Percentiles rank a stretch among this genome's conserved stretches.
These are phyloP conservation scores for Ogataea naganishii DNA, from an alignment of 805 yeast genomes.

Conservation along the genomic window DNA sequence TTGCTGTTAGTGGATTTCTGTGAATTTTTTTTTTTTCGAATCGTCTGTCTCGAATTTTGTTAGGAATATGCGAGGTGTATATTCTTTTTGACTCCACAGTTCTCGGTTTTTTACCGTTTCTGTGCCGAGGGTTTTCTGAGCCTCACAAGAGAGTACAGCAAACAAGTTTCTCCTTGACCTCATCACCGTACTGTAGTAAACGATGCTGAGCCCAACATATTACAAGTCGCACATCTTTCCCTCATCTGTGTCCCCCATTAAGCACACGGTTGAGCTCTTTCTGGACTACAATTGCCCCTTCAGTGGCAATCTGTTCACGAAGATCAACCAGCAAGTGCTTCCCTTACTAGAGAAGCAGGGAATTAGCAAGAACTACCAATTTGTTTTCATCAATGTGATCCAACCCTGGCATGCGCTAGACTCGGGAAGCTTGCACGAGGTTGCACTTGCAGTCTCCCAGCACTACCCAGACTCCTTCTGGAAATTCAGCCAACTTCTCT, in stretches of 20 bases:
- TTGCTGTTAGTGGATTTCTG: no score
- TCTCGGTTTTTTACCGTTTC: no score
- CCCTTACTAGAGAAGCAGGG: slow-evolving; percentile 37
- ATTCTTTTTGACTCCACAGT: no score
- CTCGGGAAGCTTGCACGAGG: slow-evolving; percentile 61
- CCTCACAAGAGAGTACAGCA: no score
- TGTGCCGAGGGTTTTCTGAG: no score
- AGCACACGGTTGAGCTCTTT: slow-evolving; percentile 48
- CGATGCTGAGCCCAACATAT: no score
- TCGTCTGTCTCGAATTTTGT: no score
- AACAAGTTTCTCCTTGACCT: no score
- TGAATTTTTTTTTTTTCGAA: no score
- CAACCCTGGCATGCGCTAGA: slow-evolving; percentile 85
- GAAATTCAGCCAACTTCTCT: slow-evolving; percentile 47
- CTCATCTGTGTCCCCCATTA: not conserved
- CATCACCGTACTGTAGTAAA: no score
- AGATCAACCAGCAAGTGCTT: slow-evolving; percentile 41
- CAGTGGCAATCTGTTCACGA: slow-evolving; percentile 54
- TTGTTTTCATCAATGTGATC: slow-evolving; percentile 63
- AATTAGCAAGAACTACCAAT: slow-evolving; percentile 42
- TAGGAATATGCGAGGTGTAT: no score
- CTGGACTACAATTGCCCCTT: slow-evolving; percentile 76
- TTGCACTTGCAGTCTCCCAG: slow-evolving; percentile 60
- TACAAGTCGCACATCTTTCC: slow-evolving; percentile 1
- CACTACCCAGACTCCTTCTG: slow-evolving; percentile 46